A percentile compares a stretch with the other conserved stretches of the same genome.
phyloP scores from a whole-genome alignment of 352 stramenopile genomes.

The Phytophthora pseudosyringae region DNA sequence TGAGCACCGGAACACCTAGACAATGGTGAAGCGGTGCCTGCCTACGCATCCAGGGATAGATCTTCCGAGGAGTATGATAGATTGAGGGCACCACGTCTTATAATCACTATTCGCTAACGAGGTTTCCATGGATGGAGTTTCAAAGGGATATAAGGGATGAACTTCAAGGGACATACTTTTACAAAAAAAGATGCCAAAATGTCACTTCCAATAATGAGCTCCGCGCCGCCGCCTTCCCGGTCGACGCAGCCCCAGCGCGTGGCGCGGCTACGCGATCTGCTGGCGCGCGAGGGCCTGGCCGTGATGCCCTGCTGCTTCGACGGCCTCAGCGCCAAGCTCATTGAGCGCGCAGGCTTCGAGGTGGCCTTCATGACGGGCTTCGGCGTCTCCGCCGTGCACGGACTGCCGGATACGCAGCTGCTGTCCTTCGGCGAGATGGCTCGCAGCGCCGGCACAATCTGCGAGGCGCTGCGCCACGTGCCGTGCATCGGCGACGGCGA shows the following conservation, averaged over 20 bases:
- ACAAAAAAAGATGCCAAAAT: not conserved
- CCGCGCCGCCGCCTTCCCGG: slow-evolving; percentile 1
- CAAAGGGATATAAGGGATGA: not conserved
- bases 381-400: slow-evolving; percentile 86
- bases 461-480: slow-evolving; percentile 38
- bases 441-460: slow-evolving; percentile 47
- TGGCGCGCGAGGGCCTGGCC: slow-evolving; percentile 64
- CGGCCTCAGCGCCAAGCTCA: slow-evolving; percentile 89
- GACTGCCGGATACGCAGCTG: slow-evolving; percentile 91
- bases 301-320: slow-evolving; percentile 93
- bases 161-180: slow-evolving; percentile 7
- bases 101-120: not conserved
- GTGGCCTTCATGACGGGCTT: slow-evolving; percentile 95
- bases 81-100: not conserved
- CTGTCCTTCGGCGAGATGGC: slow-evolving; percentile 75
- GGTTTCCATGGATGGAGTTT: not conserved
- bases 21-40: no score
- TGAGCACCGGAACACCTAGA: no score
- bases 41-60: not conserved
- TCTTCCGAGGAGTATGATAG: not conserved
- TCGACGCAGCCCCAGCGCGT: slow-evolving; percentile 56
- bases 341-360: slow-evolving; percentile 88
- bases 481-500: slow-evolving; percentile 89
- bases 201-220: not conserved
- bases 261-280: slow-evolving; percentile 53